These are phyloP conservation scores for Casuarina glauca DNA, from an alignment of 306 rosid genomes.

Conservation along the genomic window DNA sequence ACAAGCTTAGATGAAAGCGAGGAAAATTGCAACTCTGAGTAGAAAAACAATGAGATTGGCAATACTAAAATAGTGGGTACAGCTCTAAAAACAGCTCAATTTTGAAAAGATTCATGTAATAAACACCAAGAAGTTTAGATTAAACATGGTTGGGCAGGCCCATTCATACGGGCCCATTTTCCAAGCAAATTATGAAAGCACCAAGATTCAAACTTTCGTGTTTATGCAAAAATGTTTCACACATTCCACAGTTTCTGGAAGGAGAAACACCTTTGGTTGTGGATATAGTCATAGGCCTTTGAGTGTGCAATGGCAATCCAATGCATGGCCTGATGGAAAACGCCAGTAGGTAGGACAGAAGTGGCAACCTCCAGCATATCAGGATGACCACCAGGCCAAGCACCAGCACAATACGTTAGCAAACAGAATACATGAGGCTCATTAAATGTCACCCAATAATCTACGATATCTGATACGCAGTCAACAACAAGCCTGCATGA, in stretches of 20 bases:
- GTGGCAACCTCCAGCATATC: conserved; percentile 93
- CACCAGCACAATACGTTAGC: conserved; percentile 92
- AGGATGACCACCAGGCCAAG: conserved; percentile 99
- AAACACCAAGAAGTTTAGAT: conserved; percentile 4
- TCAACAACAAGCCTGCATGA: conserved; percentile 81
- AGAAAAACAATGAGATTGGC: conserved; percentile 2
- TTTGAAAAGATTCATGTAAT: conserved; percentile 2
- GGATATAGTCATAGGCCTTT: conserved; percentile 87
- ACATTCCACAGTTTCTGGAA: conserved; percentile 31
- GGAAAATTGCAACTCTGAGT: conserved; percentile 22
- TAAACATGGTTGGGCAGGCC: conserved; percentile 17
- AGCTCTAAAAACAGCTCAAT: not conserved
- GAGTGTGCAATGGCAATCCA: conserved; percentile 93
- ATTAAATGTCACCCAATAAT: conserved; percentile 92
- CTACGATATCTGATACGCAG: conserved; percentile 70
- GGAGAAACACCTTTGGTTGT: conserved; percentile 59
- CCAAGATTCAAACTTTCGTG: conserved; percentile 3
- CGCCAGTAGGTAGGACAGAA: conserved; percentile 89
- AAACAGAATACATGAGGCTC: conserved; percentile 90
- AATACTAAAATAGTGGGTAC: conserved; percentile 11
- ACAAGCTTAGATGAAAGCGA: conserved; percentile 18
- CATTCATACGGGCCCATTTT: not conserved
- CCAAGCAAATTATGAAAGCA: not conserved
- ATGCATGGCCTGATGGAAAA: conserved; percentile 93
- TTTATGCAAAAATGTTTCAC: conserved; percentile 16